Conservation (phyloP, 176 grass and related monocot genomes). For the Triticum aestivum region IWGSC_CS_RefSeq_v2.1 NC_057809.1:454095065-454095564, state of each 20-base stretch:
- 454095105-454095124: constrained; percentile 6
- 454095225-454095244: neutral
- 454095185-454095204: neutral
- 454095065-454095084: constrained; percentile 15
- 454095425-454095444: no score
- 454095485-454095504: no score
- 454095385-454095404: no score
- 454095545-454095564: no score
- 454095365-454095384: no score
- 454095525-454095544: no score
- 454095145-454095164: constrained; percentile 2
- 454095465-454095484: no score
- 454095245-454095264: constrained; percentile 21
- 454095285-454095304: constrained; percentile 27
- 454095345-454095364: no score
- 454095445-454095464: no score
- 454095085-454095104: neutral
- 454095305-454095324: constrained; percentile 19
- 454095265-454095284: constrained; percentile 29
- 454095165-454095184: neutral
- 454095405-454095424: no score
- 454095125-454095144: neutral
- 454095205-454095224: neutral
- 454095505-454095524: no score
- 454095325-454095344: neutral